These are phyloP conservation scores for Xylaria curta DNA, from an alignment of 495 filamentous ascomycete species.

Conservation along the genomic window DNA sequence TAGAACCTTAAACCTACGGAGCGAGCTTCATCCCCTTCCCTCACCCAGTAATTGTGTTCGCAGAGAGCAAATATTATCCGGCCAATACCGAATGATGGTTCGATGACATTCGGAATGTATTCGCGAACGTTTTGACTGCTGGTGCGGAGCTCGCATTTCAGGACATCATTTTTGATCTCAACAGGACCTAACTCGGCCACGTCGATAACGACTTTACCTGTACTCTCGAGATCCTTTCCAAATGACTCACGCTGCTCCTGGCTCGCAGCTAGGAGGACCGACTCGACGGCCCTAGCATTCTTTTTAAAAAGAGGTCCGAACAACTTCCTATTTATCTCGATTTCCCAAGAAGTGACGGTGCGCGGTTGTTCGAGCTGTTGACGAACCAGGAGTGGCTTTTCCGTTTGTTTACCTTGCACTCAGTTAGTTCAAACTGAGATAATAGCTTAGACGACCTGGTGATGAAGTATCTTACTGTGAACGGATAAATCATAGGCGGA, in stretches of 20 bases:
- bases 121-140: conserved; percentile 61
- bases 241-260: conserved; percentile 55
- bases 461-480: too few species aligned
- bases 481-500: too few species aligned
- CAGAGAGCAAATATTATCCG: conserved; percentile 58
- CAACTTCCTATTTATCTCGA: too few species aligned
- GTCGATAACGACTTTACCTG: conserved; percentile 62
- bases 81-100: conserved; percentile 75
- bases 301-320: too few species aligned
- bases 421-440: too few species aligned
- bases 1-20: conserved; percentile 55
- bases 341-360: too few species aligned
- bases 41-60: conserved; percentile 72
- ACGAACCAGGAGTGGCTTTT: too few species aligned
- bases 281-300: too few species aligned
- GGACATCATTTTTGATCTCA: conserved; percentile 53
- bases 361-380: too few species aligned
- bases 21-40: conserved; percentile 69
- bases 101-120: conserved; percentile 73
- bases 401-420: too few species aligned
- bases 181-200: conserved; percentile 58
- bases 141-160: conserved; percentile 62
- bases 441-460: too few species aligned
- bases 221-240: conserved; percentile 53
- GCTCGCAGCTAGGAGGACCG: too few species aligned